Percentiles rank a stretch among this genome's conserved stretches.
Conservation (phyloP, 768 basidiomycete genomes). For the Pleurotus platypus region DNA sequence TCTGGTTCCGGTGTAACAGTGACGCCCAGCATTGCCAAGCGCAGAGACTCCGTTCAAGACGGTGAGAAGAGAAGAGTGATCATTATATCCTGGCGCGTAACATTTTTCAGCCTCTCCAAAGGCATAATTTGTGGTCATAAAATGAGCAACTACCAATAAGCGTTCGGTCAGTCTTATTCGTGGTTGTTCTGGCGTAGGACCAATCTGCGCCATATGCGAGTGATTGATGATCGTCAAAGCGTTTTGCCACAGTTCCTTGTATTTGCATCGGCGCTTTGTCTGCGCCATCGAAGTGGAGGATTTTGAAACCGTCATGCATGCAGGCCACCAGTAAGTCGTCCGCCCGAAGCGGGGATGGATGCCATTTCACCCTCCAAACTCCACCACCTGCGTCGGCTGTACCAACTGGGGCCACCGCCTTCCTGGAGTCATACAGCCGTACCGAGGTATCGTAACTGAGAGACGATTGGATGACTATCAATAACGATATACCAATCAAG, state of each 20-base stretch:
- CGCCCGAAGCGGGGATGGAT: conserved; percentile 65
- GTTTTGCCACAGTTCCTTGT: conserved; percentile 36
- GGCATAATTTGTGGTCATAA: conserved; percentile 81
- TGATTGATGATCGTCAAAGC: conserved; percentile 75
- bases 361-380: conserved; percentile 96
- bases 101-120: conserved; percentile 66
- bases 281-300: conserved; percentile 47
- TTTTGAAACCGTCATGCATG: conserved; percentile 97
- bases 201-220: conserved; percentile 94
- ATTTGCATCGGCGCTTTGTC: conserved; percentile 22
- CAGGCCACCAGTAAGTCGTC: conserved; percentile 86
- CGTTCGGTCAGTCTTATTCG: conserved; percentile 28
- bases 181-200: conserved; percentile 42
- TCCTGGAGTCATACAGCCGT: conserved; percentile 79
- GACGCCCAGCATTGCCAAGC: too few relatives aligned
- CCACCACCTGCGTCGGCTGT: conserved; percentile 81
- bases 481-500: too few relatives aligned
- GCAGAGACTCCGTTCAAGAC: neutral
- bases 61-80: neutral
- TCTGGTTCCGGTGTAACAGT: too few relatives aligned
- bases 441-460: conserved; percentile 81
- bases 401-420: conserved; percentile 51
- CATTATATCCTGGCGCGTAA: neutral
- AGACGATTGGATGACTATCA: too few relatives aligned
- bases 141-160: conserved; percentile 90